Evolutionary conservation across 164 flowering plant species (phyloP).

Genomic region (Buxus sempervirens): DNA sequence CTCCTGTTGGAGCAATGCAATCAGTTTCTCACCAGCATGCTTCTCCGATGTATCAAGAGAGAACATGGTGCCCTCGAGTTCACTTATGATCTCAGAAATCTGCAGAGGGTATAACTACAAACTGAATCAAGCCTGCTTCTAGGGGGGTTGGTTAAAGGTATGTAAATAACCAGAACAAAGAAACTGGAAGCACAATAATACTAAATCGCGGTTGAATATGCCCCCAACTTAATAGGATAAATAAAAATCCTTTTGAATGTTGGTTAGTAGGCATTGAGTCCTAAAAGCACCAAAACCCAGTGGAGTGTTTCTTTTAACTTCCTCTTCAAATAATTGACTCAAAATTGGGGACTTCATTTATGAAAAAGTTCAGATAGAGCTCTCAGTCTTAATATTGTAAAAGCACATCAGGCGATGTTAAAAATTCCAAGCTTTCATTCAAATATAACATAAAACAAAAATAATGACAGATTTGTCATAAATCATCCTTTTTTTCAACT

Average conservation of each 20-base stretch:
- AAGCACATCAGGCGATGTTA: too few species aligned
- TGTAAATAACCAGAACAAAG: neutral
- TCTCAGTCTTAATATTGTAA: neutral
- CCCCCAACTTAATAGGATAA: neutral
- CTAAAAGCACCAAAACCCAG: neutral
- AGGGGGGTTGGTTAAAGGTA: neutral
- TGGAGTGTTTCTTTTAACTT: neutral
- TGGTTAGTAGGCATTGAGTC: neutral
- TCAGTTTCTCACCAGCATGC: constrained; percentile 90
- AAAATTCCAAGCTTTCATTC: too few species aligned
- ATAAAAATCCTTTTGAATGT: too few species aligned
- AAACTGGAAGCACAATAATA: neutral
- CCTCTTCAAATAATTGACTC: neutral
- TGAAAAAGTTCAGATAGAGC: too few species aligned
- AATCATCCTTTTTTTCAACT: neutral
- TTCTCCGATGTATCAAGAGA: constrained; percentile 77
- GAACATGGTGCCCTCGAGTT: constrained; percentile 61
- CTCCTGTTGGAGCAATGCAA: constrained; percentile 85
- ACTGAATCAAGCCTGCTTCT: neutral
- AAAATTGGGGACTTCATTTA: neutral
- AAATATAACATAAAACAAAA: too few species aligned
- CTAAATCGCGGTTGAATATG: neutral
- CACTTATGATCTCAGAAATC: constrained; percentile 73
- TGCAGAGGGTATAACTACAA: constrained; percentile 36
- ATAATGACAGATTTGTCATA: too few species aligned